Conservation (phyloP, 139 green algal species). For the Chara braunii region DNA sequence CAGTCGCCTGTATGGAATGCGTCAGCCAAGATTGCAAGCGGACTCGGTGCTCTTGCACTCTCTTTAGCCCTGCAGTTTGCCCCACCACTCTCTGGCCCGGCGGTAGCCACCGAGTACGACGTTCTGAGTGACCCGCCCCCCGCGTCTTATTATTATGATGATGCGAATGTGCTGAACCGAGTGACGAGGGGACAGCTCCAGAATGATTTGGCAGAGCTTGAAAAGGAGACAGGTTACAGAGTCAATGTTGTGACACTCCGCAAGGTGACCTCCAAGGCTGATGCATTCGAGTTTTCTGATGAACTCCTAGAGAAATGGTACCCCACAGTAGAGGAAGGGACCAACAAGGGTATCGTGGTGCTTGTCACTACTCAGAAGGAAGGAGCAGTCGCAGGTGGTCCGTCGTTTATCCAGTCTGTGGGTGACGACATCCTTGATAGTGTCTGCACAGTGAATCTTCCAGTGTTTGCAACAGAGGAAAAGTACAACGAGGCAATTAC, state of each 20-base stretch:
- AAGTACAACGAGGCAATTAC: constrained; percentile 84
- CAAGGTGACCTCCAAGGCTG: constrained; percentile 37
- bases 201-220: constrained; percentile 33
- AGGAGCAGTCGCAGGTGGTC: constrained; percentile 81
- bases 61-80: not conserved
- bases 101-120: constrained; percentile 37
- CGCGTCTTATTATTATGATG: constrained; percentile 39
- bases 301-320: constrained; percentile 47
- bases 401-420: constrained; percentile 67
- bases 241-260: constrained; percentile 44
- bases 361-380: constrained; percentile 90
- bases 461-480: constrained; percentile 72
- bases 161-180: constrained; percentile 39
- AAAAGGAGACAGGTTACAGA: constrained; percentile 42
- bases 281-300: constrained; percentile 46
- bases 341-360: constrained; percentile 86
- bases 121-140: constrained; percentile 15
- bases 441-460: constrained; percentile 85
- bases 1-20: too few species aligned
- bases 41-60: not conserved
- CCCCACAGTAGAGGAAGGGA: constrained; percentile 43
- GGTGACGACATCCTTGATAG: constrained; percentile 90
- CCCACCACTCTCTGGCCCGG: not conserved
- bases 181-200: constrained; percentile 31
- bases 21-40: not conserved